Base-by-base conservation (phyloP, 257 asterid species). In the Avicennia marina region DNA sequence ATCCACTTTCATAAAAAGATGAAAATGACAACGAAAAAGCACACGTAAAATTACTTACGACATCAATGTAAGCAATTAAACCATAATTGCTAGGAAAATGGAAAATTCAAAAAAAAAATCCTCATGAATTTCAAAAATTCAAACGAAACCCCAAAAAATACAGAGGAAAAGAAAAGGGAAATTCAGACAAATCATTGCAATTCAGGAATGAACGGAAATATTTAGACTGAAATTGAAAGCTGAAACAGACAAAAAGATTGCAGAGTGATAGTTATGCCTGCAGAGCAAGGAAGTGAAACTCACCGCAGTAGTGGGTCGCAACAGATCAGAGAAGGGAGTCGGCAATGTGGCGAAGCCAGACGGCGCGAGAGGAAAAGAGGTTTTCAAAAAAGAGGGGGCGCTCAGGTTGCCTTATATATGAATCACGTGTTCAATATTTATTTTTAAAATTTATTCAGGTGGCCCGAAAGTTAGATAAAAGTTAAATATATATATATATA, bases 301-400 rank as follows among this genome's bases (percentile, higher is more conserved):
- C 67, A 66, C 83, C 75, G 67, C n/a, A 56, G 41, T 39, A 34
- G 56, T 16, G n/a, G 68, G 43, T 19, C 16, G 62, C 60, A 24
- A 60, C 76, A 79, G 91, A 83, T 80, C 85, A 78, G 72, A 49
- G 68, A 54, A 41, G 41, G 40, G 52, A 41, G 80, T 10, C 59
- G 75, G 21, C 36, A 20, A 24, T 42, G 65, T 68, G 57, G 29
- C 21, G 26, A 60, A 29, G 66, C 57, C 60, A 61, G 78, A 64
- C 84, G 80, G 80, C 84, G 80, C 84, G 75, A 78, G 76, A 60
- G 75, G 32, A 33, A 39, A 29, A 65, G 32, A 57, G 80, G 78
- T 74, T 74, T 78, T 74, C 75, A 60, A 78, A 77, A 54, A 58
- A n/a, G n/a, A 60, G 57, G 60, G 82, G 56, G 73, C 71, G 66